phyloP scores from a whole-genome alignment of 2,329 filamentous ascomycete genomes.

The Aspergillus sclerotialis region DNA sequence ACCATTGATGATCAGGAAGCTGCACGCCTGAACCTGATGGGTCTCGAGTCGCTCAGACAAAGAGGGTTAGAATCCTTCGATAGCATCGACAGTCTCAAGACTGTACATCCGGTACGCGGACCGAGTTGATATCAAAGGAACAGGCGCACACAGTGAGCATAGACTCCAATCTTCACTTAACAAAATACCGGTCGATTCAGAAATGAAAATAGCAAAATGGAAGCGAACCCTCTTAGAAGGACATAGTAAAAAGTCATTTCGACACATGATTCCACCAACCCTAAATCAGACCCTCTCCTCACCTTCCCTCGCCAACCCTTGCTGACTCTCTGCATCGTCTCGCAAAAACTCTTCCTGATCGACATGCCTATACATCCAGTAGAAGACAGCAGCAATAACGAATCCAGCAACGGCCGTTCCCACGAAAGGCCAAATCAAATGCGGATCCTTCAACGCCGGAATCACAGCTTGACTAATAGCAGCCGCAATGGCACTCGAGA shows the following conservation, averaged over 20 bases:
- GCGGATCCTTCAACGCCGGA: constrained; percentile 41
- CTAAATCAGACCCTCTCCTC: no score
- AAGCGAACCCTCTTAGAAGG: no score
- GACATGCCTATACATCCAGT: constrained; percentile 39
- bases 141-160: no score
- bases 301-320: no score
- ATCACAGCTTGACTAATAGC: constrained; percentile 38
- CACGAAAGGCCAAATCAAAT: constrained; percentile 43
- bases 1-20: neutral
- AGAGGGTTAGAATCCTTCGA: neutral
- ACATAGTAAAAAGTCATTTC: no score
- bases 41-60: neutral
- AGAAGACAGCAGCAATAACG: constrained; percentile 44
- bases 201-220: no score
- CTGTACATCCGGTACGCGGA: no score
- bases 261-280: no score
- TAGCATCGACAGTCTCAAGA: neutral
- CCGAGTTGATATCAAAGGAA: no score
- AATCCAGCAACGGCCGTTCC: constrained; percentile 44
- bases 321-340: no score
- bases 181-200: no score
- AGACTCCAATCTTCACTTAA: no score
- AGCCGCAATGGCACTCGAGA: constrained; percentile 32
- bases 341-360: constrained; percentile 46
- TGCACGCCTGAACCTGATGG: neutral